phyloP scores from a whole-genome alignment of 306 rosid species.

The Argentina anserina region DNA sequence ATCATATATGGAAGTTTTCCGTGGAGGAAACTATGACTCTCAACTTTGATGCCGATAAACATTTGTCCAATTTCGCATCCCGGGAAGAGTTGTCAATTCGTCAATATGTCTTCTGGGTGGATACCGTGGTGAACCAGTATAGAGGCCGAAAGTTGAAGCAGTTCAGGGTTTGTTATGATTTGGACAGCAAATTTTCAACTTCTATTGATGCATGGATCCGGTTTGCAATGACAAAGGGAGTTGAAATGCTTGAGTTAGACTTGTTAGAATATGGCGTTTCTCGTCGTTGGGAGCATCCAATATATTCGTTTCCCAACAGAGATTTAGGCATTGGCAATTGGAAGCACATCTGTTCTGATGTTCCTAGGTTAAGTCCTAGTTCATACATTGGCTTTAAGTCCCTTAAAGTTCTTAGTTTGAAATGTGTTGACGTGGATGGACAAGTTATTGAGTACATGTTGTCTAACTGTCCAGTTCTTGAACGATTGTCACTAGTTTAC shows the following conservation, averaged over 20 bases:
- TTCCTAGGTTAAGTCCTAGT: background rate
- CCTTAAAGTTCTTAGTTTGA: constrained; percentile 9
- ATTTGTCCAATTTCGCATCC: background rate
- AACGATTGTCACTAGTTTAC: background rate
- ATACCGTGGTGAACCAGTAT: background rate
- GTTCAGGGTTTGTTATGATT: constrained; percentile 14
- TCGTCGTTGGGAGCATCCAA: background rate
- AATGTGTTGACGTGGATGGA: constrained; percentile 9
- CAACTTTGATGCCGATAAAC: constrained; percentile 8
- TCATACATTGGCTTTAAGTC: constrained; percentile 15
- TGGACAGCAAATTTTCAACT: background rate
- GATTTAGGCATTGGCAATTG: background rate
- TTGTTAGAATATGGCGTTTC: background rate
- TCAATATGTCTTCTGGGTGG: background rate
- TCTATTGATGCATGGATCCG: background rate
- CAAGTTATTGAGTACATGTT: constrained; percentile 1
- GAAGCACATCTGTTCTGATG: background rate
- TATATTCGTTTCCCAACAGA: background rate
- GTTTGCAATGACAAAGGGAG: constrained; percentile 16
- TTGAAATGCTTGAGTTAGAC: constrained; percentile 14
- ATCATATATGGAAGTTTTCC: background rate
- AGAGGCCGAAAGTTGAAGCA: background rate
- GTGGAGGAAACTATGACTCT: background rate
- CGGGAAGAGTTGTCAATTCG: background rate
- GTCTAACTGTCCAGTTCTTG: constrained; percentile 9